Percentiles rank a stretch among this genome's conserved stretches.
Evolutionary conservation across 495 filamentous ascomycete species (phyloP).

Genomic region (Xylaria scruposa): DNA sequence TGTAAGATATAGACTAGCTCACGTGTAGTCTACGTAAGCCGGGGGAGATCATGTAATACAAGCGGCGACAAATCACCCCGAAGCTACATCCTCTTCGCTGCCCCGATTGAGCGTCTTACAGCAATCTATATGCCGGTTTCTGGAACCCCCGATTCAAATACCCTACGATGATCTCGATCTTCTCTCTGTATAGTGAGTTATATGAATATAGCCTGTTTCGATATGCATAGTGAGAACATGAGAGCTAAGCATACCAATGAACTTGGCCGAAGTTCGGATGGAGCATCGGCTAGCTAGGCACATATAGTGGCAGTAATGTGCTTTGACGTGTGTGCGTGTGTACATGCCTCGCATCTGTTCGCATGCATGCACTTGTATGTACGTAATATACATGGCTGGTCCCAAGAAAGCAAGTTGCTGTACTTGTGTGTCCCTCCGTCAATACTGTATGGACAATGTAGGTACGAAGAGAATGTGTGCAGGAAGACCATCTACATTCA

Average conservation of each 20-base stretch:
- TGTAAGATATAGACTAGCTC: conserved; percentile 18
- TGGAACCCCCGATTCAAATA: conserved; percentile 4
- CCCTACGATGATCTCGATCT: conserved; percentile 8
- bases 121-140: conserved; percentile 19
- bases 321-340: background rate
- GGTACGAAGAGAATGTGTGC: background rate
- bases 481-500: background rate
- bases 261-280: conserved; percentile 16
- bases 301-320: background rate
- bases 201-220: conserved; percentile 25
- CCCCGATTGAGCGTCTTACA: conserved; percentile 19
- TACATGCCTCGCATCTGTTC: conserved; percentile 1
- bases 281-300: conserved; percentile 16
- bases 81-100: background rate
- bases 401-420: conserved; percentile 1
- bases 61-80: background rate
- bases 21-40: conserved; percentile 6
- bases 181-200: background rate
- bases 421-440: background rate
- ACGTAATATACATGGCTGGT: conserved; percentile 2
- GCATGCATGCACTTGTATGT: conserved; percentile 19
- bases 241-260: background rate
- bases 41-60: background rate
- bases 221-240: background rate
- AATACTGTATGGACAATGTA: background rate